phyloP scores from a whole-genome alignment of 2,329 filamentous ascomycete species.

The Lasiodiplodia sp. region DNA sequence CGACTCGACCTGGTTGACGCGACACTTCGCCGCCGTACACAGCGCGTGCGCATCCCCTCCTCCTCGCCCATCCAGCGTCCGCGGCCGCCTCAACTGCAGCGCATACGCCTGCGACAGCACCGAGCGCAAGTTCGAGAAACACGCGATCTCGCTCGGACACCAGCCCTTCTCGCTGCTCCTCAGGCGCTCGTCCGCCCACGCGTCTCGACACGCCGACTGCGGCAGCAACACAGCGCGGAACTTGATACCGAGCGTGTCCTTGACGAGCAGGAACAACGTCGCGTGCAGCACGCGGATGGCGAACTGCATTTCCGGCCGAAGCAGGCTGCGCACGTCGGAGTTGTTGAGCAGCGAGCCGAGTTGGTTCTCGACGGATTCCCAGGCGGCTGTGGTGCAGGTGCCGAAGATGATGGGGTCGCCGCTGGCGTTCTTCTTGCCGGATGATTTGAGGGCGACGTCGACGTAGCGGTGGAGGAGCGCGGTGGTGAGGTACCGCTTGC shows the following conservation, averaged over 20 bases:
- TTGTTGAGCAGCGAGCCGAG: neutral
- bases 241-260: neutral
- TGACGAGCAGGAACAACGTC: neutral
- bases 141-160: neutral
- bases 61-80: neutral
- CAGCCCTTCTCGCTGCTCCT: neutral
- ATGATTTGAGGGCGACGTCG: neutral
- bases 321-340: neutral
- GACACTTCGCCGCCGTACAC: neutral
- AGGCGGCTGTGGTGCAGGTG: neutral
- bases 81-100: neutral
- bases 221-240: neutral
- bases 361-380: neutral
- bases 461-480: neutral
- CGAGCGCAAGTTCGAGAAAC: neutral
- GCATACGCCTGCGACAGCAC: slow-evolving; percentile 1
- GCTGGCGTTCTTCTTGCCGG: neutral
- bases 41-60: neutral
- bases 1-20: neutral
- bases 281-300: neutral
- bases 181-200: neutral
- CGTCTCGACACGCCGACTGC: neutral
- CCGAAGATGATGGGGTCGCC: neutral
- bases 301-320: neutral
- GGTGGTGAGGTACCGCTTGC: neutral